Conservation (phyloP, 2,329 filamentous ascomycete species). For the Pyrenophora graminea region DNA sequence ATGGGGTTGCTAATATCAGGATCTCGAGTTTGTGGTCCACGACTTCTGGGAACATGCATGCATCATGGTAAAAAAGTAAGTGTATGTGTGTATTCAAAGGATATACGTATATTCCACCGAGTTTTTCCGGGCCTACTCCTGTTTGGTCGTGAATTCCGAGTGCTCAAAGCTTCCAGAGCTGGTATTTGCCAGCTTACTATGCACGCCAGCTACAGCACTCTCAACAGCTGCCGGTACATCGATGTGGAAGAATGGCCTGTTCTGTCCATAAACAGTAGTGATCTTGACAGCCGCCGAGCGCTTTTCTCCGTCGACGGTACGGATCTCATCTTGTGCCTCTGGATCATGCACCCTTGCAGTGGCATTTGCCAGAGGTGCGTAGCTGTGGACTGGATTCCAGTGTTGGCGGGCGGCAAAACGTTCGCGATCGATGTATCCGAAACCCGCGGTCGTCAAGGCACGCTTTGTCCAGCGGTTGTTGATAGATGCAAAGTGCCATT, state of each 20-base stretch:
- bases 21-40: too few species aligned
- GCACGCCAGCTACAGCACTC: conserved; percentile 79
- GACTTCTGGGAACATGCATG: too few species aligned
- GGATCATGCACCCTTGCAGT: conserved; percentile 62
- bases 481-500: conserved; percentile 96
- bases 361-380: conserved; percentile 80
- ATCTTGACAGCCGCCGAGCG: conserved; percentile 45
- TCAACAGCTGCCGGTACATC: conserved; percentile 89
- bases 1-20: too few species aligned
- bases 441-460: conserved; percentile 82
- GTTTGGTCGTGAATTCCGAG: conserved; percentile 20
- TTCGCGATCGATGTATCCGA: conserved; percentile 69
- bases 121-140: conserved; percentile 6
- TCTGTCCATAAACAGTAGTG: conserved; percentile 80
- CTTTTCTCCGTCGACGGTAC: conserved; percentile 15
- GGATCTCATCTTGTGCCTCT: conserved; percentile 32
- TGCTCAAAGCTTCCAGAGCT: conserved; percentile 20
- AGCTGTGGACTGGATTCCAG: conserved; percentile 95
- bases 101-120: neutral
- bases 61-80: neutral
- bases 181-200: conserved; percentile 45
- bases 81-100: neutral
- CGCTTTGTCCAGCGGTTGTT: conserved; percentile 94
- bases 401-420: conserved; percentile 54
- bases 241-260: conserved; percentile 90